These are phyloP conservation scores for Sporothrix euskadiensis DNA, from an alignment of 2,329 filamentous ascomycete genomes.

Conservation along the genomic window DNA sequence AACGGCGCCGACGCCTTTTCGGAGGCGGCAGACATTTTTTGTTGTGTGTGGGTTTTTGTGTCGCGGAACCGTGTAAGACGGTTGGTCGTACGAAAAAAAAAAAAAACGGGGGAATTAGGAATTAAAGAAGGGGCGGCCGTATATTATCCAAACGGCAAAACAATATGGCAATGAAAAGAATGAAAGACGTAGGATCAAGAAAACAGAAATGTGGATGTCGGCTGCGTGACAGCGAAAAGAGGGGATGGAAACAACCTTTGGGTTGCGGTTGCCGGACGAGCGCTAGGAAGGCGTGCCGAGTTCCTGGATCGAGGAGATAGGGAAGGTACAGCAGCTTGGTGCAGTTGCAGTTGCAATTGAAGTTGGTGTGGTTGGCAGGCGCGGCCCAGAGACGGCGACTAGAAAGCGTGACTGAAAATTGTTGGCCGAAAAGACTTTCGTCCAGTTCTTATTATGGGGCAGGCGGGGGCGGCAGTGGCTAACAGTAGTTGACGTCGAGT, in stretches of 20 bases:
- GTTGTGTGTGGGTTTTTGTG: not conserved
- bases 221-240: not conserved
- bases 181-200: not conserved
- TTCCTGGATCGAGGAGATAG: constrained; percentile 20
- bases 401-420: not conserved
- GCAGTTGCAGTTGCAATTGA: no score
- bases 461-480: not conserved
- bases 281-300: constrained; percentile 21
- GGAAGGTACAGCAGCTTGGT: not conserved
- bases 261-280: not conserved
- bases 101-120: not conserved
- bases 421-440: not conserved
- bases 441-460: constrained; percentile 13
- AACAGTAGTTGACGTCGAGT: not conserved
- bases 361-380: not conserved
- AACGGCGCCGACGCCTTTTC: constrained; percentile 16
- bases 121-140: not conserved
- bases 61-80: not conserved
- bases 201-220: not conserved
- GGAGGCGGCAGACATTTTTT: constrained; percentile 20
- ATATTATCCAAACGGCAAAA: not conserved
- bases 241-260: not conserved
- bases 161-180: not conserved
- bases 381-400: constrained; percentile 9
- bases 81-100: not conserved